Conservation (phyloP, 441 rosid genomes). For the Hura crepitans region DNA sequence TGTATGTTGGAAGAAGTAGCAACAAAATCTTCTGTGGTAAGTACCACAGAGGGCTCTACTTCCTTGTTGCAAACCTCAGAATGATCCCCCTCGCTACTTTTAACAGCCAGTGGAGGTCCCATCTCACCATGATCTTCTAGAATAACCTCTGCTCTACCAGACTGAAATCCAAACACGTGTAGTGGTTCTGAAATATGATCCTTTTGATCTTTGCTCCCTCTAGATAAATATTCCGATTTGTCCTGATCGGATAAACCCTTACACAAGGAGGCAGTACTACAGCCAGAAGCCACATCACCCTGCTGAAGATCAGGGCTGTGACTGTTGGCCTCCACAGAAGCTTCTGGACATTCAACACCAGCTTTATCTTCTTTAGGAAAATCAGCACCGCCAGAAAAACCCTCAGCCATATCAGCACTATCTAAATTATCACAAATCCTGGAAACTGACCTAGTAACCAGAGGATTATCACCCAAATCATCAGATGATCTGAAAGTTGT, state of each 20-base stretch:
- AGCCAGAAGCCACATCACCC: slow-evolving; percentile 9
- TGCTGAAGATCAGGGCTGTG: slow-evolving; percentile 16
- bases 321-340: slow-evolving; percentile 9
- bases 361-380: slow-evolving; percentile 15
- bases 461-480: background rate
- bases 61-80: slow-evolving; percentile 25
- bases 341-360: slow-evolving; percentile 11
- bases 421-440: slow-evolving; percentile 13
- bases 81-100: slow-evolving; percentile 21
- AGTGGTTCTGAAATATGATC: slow-evolving; percentile 21
- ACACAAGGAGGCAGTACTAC: background rate
- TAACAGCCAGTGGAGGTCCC: slow-evolving; percentile 21
- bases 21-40: slow-evolving; percentile 14
- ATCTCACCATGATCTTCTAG: slow-evolving; percentile 18
- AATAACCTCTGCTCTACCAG: slow-evolving; percentile 20
- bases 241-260: slow-evolving; percentile 7
- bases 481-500: slow-evolving; percentile 5
- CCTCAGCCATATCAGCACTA: slow-evolving; percentile 5
- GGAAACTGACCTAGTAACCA: slow-evolving; percentile 5
- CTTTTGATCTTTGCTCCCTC: slow-evolving; percentile 10
- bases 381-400: slow-evolving; percentile 11
- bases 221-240: slow-evolving; percentile 16
- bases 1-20: slow-evolving; percentile 10
- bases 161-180: slow-evolving; percentile 21
- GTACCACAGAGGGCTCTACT: slow-evolving; percentile 22